These are phyloP conservation scores for Elaphomyces granulatus DNA, from an alignment of 495 filamentous ascomycete genomes.

Conservation along the genomic window DNA sequence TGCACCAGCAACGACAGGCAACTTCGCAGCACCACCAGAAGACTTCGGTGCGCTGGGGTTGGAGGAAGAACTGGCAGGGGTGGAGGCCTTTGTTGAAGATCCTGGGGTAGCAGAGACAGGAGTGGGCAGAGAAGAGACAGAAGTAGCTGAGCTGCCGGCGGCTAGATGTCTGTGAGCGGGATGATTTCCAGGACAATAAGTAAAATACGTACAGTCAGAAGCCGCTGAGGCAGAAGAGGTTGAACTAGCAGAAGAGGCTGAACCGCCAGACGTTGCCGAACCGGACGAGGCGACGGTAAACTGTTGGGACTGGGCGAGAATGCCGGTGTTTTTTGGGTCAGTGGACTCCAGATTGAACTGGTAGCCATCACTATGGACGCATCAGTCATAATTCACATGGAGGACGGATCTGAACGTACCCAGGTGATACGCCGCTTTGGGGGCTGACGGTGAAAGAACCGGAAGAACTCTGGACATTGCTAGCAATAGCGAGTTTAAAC, in stretches of 20 bases:
- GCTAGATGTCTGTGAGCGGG: conserved; percentile 4
- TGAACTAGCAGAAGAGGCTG: conserved; percentile 7
- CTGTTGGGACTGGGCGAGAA: conserved; percentile 28
- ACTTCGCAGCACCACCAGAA: conserved; percentile 7
- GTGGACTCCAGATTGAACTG: conserved; percentile 28
- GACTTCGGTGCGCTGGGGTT: conserved; percentile 8
- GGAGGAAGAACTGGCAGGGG: conserved; percentile 9
- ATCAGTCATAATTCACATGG: too few relatives aligned
- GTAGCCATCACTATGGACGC: conserved; percentile 17
- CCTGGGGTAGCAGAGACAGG: conserved; percentile 1
- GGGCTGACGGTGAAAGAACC: conserved; percentile 19
- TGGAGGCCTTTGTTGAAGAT: conserved; percentile 4
- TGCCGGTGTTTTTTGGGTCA: conserved; percentile 19
- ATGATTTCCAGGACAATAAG: conserved; percentile 1
- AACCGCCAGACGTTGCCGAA: conserved; percentile 10
- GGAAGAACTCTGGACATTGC: conserved; percentile 14
- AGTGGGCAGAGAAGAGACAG: neutral
- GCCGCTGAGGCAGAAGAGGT: conserved; percentile 12
- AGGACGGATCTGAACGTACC: conserved; percentile 12
- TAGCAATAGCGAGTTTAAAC: conserved; percentile 27
- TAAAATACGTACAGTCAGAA: conserved; percentile 2
- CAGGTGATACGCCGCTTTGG: conserved; percentile 12
- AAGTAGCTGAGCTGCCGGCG: conserved; percentile 1
- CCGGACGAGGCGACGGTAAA: conserved; percentile 19
- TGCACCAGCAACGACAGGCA: conserved; percentile 17